Evolutionary conservation across 768 basidiomycete species (phyloP), one percentile per base, ranked within the genome.

Genomic region (Paxillus involutus): DNA sequence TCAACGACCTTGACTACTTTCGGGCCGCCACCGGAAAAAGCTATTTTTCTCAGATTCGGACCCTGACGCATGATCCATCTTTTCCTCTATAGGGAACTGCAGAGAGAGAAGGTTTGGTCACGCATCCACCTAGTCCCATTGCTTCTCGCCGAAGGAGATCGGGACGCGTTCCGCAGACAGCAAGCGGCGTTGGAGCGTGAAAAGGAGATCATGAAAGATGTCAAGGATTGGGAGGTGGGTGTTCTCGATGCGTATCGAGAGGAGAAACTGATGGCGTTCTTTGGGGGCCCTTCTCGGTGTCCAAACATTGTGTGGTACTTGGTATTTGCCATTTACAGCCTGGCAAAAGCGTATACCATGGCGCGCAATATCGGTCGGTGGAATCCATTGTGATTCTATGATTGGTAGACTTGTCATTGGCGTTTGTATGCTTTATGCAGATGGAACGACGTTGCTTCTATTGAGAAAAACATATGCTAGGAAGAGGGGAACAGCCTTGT

Each of bases 41-140:
- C 64, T 71, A 71, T 65, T 60, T 57, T 58, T 66, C 68, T 71
- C 66, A 76, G 73, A 76, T 78, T 72, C 71, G 72, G 73, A 75
- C 66, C 63, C 62, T 69, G 59, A 69, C 57, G 26, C 26, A 26
- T 26, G 45, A 57, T 45, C 44, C 17, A 41, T 14, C 53, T 66
- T 67, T 68, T 67, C 70, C 69, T 56, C 35, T 63, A 64, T 77
- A 98, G 96, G 73, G 96, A 99, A 76, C 79, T 98, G 40, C 79
- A 89, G 69, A 82, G 96, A 59, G 96, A 99, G 77, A 88, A 89
- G 73, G 84, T 85, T 35, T 98, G 96, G 96, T 91, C 94, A 54
- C 84, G 96, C 59, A 94, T 99, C 67, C 86, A 98, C 76, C 82
- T 97, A 33, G 87, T 94, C 32, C 97, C 96, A 10, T 70, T 98